phyloP scores from a whole-genome alignment of 306 rosid species.

The Dalbergia cultrata region DNA sequence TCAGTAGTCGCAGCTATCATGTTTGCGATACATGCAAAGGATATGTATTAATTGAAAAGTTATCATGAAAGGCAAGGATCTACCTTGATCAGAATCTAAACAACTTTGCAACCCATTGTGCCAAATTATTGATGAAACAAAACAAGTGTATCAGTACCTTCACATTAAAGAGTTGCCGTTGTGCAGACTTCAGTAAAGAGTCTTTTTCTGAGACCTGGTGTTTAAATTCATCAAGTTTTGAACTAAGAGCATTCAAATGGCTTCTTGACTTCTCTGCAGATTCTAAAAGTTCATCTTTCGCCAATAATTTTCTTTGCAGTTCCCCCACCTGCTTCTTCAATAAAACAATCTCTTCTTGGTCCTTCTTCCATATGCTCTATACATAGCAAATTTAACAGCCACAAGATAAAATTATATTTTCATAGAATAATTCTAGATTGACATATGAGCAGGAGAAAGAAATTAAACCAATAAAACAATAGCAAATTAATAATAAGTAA shows the following conservation, averaged over 20 bases:
- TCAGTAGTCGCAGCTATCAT: background rate
- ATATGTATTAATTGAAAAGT: background rate
- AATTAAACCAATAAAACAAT: background rate
- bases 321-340: constrained; percentile 72
- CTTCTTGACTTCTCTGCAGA: constrained; percentile 66
- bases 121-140: constrained; percentile 7
- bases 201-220: constrained; percentile 67
- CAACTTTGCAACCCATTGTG: background rate
- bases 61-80: background rate
- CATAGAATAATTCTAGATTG: background rate
- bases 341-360: constrained; percentile 58
- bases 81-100: background rate
- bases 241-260: constrained; percentile 55
- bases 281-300: constrained; percentile 71
- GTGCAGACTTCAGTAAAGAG: constrained; percentile 60
- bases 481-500: background rate
- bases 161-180: constrained; percentile 68
- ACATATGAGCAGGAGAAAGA: background rate
- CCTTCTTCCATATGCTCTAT: constrained; percentile 52
- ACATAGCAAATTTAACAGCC: background rate
- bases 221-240: constrained; percentile 63
- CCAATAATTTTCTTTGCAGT: constrained; percentile 64
- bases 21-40: constrained; percentile 6
- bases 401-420: background rate
- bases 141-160: constrained; percentile 57